phyloP scores from a whole-genome alignment of 2,329 filamentous ascomycete species.

The Pseudogymnoascus sp. region DNA sequence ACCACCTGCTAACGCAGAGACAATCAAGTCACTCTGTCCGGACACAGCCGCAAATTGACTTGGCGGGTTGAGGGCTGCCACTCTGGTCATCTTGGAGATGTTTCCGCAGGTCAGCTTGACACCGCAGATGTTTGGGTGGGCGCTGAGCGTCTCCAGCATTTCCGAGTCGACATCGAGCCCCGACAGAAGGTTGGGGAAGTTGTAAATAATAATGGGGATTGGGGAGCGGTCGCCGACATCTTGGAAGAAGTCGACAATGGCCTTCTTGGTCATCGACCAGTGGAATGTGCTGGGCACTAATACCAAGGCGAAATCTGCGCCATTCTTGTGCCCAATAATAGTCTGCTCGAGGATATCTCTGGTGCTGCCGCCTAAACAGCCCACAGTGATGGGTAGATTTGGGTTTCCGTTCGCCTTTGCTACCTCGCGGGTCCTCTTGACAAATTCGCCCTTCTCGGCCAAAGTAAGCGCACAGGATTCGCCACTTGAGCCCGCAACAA shows the following conservation, averaged over 20 bases:
- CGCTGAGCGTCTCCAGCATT: constrained; percentile 26
- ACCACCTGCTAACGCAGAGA: constrained; percentile 51
- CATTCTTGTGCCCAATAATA: constrained; percentile 30
- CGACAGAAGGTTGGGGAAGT: constrained; percentile 36
- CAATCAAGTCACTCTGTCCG: constrained; percentile 65
- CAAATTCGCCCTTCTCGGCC: constrained; percentile 33
- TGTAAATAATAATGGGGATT: constrained; percentile 39
- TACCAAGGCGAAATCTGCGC: constrained; percentile 32
- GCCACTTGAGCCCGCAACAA: constrained; percentile 55
- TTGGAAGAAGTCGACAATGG: constrained; percentile 47
- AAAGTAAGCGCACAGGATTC: constrained; percentile 35
- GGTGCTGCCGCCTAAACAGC: constrained; percentile 33
- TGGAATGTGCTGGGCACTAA: constrained; percentile 34
- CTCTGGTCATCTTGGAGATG: constrained; percentile 38
- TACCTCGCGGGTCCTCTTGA: constrained; percentile 32
- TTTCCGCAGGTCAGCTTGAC: constrained; percentile 33
- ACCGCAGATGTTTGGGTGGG: constrained; percentile 30
- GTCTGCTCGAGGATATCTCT: constrained; percentile 34
- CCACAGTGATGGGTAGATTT: constrained; percentile 34
- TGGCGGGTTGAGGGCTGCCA: constrained; percentile 51
- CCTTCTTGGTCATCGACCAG: constrained; percentile 36
- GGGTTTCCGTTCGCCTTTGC: constrained; percentile 21
- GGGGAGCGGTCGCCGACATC: constrained; percentile 31
- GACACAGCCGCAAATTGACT: constrained; percentile 49
- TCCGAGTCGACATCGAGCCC: constrained; percentile 38